Evolutionary conservation across 2,329 filamentous ascomycete species (phyloP), one percentile per base, ranked within the genome.

Genomic region (Cordyceps cicadae): DNA sequence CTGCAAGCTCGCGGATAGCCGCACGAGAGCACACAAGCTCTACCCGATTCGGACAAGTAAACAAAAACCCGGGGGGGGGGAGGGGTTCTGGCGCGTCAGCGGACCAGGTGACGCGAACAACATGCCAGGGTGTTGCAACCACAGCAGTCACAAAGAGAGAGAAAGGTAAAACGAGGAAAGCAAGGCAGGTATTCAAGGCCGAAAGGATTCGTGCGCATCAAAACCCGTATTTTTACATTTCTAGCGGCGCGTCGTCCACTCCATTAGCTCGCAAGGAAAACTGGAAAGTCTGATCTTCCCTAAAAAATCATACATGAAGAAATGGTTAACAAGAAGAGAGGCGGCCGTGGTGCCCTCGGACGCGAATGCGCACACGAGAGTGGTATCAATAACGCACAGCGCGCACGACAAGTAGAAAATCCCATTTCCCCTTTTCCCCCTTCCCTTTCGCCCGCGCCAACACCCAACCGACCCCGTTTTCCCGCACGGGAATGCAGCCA

Each of bases 1-100:
- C 37, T 12, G 37, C 21, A 26, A 12, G 17, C 24, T 29, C 29
- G 7, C 29, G 26, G 26, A 29, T 29, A 29, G n/a, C n/a, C n/a
- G n/a, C n/a, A 32, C 26, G 26, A 48, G 43, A 29, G 32, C 6
- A 34, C 32, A 37, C n/a, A 48, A n/a, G 39, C n/a, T 34, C 45
- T 29, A 19, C 54, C 54, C 45, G 54, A 57, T 57, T 37, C 45
- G 45, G 54, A 57, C 45, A 57, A 57, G 54, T 57, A 57, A 57
- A 57, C 54, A 57, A 50, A 48, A 57, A 39, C 15, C 14, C 26
- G 14, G 17, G n/a, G 12, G 54, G 26, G n/a, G n/a, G n/a, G n/a
- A n/a, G n/a, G n/a, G n/a, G n/a, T n/a, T 12, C 9, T 9, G 41
- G 45, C 54, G 54, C 54, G 54, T 57, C 54, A 17, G 46, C 26